Evolutionary conservation across 2,329 filamentous ascomycete genomes (phyloP), one percentile per base, ranked within the genome.

Genomic region (Cladosporium sp.): DNA sequence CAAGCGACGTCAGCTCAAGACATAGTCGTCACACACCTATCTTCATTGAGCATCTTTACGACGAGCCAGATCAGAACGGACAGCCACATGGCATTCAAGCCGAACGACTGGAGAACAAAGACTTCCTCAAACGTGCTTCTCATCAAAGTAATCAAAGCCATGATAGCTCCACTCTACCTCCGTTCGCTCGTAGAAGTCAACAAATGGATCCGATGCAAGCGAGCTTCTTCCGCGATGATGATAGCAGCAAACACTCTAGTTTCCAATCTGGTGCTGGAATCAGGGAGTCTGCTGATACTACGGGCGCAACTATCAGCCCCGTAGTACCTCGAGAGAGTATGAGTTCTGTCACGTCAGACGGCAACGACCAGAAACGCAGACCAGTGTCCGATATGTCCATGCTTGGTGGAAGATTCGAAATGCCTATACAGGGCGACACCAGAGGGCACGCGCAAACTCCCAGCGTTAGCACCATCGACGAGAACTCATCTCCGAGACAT

Each of bases 41-140:
- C 1, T 84, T 84, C 58, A 76, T 70, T 43, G 82, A 85, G 59
- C 76, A 84, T 59, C 81, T 85, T 50, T 78, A 79, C 49, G 79
- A 82, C 45, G 71, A 75, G 29, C 66, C 65, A 3, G 70, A 69
- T 47, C 65, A 66, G 29, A 64, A 68, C 30, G 62, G 68, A 30
- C 68, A 68, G 15, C 64, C 69, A 30, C 69, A 70, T 30, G 70
- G 70, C 3, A 68, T 77, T 45, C 64, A 73, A 50, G 73, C 74
- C 6, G 75, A 78, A 57, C 63, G 69, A 17, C 54, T 77, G 17
- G 74, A 69, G 19, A 77, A 77, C 54, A 70, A 69, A 12, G 72
- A 72, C 29, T 77, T 78, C 48, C 55, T 78, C 11, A 67, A 70
- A 12, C 65, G 74, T 30, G 72, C 70, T 20, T 72, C 70, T 29